A percentile compares a stretch with the other conserved stretches of the same genome.
These are phyloP conservation scores for Kwoniella newhampshirensis DNA, from an alignment of 768 basidiomycete species.

Conservation along the genomic window DNA sequence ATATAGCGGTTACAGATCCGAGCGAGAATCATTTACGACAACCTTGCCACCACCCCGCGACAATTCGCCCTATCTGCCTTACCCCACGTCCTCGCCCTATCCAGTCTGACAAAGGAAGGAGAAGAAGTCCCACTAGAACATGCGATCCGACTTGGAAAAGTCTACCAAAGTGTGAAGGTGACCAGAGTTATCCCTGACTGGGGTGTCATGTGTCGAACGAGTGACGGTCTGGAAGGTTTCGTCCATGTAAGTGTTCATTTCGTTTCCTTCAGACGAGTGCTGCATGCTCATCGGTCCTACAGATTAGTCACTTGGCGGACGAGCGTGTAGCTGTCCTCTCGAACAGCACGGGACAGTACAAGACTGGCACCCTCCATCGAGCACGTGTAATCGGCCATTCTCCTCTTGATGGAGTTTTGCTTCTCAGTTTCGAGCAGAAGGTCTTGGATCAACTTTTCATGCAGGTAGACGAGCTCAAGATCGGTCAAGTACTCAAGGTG, in stretches of 20 bases:
- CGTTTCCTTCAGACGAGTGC: constrained; percentile 6
- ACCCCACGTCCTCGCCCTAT: constrained; percentile 67
- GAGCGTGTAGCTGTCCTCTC: constrained; percentile 81
- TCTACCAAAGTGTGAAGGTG: constrained; percentile 72
- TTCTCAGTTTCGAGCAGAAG: constrained; percentile 79
- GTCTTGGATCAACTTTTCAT: constrained; percentile 83
- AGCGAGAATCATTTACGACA: constrained; percentile 78
- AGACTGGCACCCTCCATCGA: constrained; percentile 70
- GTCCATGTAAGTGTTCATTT: constrained; percentile 67
- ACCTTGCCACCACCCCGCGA: constrained; percentile 67
- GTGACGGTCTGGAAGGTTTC: constrained; percentile 70
- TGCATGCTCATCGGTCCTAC: background rate
- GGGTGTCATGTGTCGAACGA: constrained; percentile 71
- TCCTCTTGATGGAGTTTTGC: constrained; percentile 79
- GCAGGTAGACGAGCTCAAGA: constrained; percentile 73
- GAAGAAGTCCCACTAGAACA: constrained; percentile 56
- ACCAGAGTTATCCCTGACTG: constrained; percentile 73
- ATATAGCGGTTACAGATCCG: constrained; percentile 53
- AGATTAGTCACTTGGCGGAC: constrained; percentile 94
- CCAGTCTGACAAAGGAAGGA: constrained; percentile 35
- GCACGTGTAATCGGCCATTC: constrained; percentile 86
- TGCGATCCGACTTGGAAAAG: constrained; percentile 70
- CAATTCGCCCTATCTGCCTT: constrained; percentile 77
- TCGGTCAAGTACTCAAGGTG: constrained; percentile 83
- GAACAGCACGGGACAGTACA: constrained; percentile 72